Evolutionary conservation across 148 eudicot species (phyloP), one percentile per base, ranked within the genome.

Genomic region (Diospyros kaki): DNA sequence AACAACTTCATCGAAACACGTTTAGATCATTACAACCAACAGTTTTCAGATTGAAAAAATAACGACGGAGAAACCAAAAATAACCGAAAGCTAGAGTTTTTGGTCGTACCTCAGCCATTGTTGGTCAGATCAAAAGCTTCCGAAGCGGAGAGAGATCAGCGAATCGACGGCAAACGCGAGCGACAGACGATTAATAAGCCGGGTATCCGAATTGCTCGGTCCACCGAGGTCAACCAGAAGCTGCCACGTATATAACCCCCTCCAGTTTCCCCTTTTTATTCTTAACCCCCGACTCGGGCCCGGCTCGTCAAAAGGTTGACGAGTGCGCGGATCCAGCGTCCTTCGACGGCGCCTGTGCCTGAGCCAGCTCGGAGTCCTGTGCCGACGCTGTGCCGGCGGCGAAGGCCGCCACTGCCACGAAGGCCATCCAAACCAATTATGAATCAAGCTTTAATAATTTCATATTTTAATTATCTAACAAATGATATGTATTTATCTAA

Each of bases 61-160:
- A 69, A 13, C 4, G 14, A 69, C 9, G 7, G 2, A 52, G 4
- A 55, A 69, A 48, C 42, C 58, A 7, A 28, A 4, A 14, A 40
- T 2, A 43, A 50, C 42, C 55, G 38, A 55, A 64, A 71, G 4
- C 17, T 14, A 58, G n/a, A 44, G 18, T 48, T 48, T 48, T 8
- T 48, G 58, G 43, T 54, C 18, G 11, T 76, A 82, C 85, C 85
- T 82, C 85, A 18, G 71, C 73, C 85, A 82, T 82, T 62, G 70
- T 69, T 6, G 28, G 17, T 59, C 63, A 65, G 79, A 75, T 71
- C 66, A 59, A 71, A 70, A 28, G 28, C 28, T 28, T 28, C 28
- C 28, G 28, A 28, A 28, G 28, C 28, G 28, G 41, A 46, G 71
- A 48, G 52, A 48, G 8, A 48, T 8, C 6, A 48, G 52, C 8